phyloP scores from a whole-genome alignment of 2,329 filamentous ascomycete genomes.

The Apiospora phragmitis region DNA sequence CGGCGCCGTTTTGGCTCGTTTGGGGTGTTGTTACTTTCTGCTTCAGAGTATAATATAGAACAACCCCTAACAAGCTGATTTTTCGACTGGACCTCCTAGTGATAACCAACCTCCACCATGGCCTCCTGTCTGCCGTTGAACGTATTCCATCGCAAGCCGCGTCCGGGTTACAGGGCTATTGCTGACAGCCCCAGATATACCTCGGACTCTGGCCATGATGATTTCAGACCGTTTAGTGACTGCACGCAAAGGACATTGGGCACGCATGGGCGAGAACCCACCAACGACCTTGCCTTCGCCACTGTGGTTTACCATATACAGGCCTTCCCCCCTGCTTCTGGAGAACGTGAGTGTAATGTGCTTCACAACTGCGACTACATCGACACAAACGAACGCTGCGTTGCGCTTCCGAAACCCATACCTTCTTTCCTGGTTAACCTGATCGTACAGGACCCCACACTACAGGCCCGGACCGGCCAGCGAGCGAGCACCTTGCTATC shows the following conservation, averaged over 20 bases:
- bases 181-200: background rate
- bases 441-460: background rate
- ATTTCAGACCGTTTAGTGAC: too few species aligned
- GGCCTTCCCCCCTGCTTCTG: background rate
- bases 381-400: background rate
- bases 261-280: too few species aligned
- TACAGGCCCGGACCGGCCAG: background rate
- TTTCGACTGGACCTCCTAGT: background rate
- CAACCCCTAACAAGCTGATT: background rate
- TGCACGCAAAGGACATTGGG: too few species aligned
- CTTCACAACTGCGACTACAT: background rate
- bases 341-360: background rate
- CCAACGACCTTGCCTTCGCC: background rate
- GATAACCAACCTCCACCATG: background rate
- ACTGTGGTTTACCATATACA: background rate
- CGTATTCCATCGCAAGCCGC: background rate
- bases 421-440: background rate
- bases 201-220: too few species aligned
- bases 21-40: background rate
- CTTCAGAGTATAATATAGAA: background rate
- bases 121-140: background rate
- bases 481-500: background rate
- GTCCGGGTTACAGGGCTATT: background rate
- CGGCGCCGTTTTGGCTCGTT: background rate
- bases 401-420: background rate